phyloP scores from a whole-genome alignment of 345 rosid genomes.

The Geranium rotundifolium region DNA sequence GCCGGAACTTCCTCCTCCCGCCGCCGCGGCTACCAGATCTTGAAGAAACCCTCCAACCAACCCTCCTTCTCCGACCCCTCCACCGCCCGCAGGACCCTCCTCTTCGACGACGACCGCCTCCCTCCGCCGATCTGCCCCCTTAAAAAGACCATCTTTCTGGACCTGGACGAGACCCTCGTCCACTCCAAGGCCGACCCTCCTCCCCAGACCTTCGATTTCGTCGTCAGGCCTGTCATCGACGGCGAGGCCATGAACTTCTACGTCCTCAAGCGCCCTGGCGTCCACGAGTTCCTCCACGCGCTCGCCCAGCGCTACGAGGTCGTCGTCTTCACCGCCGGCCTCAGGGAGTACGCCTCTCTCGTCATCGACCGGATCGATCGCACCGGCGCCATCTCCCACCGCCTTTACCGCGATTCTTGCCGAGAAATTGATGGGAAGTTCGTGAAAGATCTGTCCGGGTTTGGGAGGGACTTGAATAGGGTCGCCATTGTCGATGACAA shows the following conservation, averaged over 20 bases:
- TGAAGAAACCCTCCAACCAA: constrained; percentile 16
- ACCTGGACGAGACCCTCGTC: constrained; percentile 78
- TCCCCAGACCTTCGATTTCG: constrained; percentile 44
- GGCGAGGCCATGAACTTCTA: constrained; percentile 52
- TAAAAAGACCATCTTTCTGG: constrained; percentile 65
- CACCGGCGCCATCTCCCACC: constrained; percentile 43
- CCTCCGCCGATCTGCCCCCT: constrained; percentile 23
- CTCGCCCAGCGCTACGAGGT: constrained; percentile 47
- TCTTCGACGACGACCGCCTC: constrained; percentile 18
- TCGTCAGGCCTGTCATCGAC: constrained; percentile 51
- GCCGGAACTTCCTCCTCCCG: constrained; percentile 23
- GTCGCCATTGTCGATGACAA: constrained; percentile 80
- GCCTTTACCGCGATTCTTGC: constrained; percentile 68
- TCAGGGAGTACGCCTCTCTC: constrained; percentile 60
- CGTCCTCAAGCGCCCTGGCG: constrained; percentile 83
- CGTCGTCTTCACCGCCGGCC: constrained; percentile 89
- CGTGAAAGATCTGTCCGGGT: constrained; percentile 62
- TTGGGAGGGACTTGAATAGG: constrained; percentile 49
- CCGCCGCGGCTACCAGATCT: constrained; percentile 46
- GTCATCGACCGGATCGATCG: constrained; percentile 59
- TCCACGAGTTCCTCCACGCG: constrained; percentile 48
- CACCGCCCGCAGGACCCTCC: constrained; percentile 19
- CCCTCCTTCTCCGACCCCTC: neutral
- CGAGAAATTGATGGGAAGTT: constrained; percentile 53
- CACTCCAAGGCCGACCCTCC: constrained; percentile 81